Percentiles rank a stretch among this genome's conserved stretches.
Conservation (phyloP, 192 early-diverging fungal species). For the Backusella parvicylindrica region DNA sequence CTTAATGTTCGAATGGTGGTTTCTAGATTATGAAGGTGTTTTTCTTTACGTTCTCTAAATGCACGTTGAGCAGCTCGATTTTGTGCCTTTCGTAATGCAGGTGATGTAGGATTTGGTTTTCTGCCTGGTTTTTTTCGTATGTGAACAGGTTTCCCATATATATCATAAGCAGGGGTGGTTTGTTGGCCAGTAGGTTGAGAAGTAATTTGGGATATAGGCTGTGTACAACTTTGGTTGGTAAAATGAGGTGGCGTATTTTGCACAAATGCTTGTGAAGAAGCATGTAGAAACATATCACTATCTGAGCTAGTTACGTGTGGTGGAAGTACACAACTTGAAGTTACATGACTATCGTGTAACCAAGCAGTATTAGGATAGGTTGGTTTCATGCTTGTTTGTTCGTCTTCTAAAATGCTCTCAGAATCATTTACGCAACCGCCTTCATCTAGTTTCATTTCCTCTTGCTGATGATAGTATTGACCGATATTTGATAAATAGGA, state of each 20-base stretch:
- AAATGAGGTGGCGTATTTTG: not conserved
- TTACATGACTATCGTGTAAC: not conserved
- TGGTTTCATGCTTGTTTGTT: not conserved
- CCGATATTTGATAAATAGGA: constrained; percentile 24
- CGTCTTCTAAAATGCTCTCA: not conserved
- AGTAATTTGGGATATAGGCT: not conserved
- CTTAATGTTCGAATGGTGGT: constrained; percentile 64
- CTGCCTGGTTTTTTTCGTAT: constrained; percentile 50
- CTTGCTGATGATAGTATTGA: constrained; percentile 11
- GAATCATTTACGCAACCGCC: not conserved
- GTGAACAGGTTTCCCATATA: constrained; percentile 5
- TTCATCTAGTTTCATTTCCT: not conserved
- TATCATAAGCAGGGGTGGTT: not conserved
- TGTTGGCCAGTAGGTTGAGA: not conserved
- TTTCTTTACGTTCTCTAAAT: constrained; percentile 83
- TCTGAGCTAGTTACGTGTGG: not conserved
- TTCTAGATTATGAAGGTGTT: constrained; percentile 73
- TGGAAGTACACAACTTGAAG: not conserved
- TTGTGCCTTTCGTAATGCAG: constrained; percentile 64
- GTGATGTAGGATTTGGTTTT: constrained; percentile 57
- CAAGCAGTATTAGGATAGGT: not conserved
- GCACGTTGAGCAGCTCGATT: constrained; percentile 87
- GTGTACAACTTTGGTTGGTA: not conserved
- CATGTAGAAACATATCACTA: not conserved
- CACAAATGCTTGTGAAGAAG: not conserved